Percentiles rank a stretch among this genome's conserved stretches.
phyloP scores from a whole-genome alignment of 2,329 filamentous ascomycete species.

The Talaromyces funiculosus region DNA sequence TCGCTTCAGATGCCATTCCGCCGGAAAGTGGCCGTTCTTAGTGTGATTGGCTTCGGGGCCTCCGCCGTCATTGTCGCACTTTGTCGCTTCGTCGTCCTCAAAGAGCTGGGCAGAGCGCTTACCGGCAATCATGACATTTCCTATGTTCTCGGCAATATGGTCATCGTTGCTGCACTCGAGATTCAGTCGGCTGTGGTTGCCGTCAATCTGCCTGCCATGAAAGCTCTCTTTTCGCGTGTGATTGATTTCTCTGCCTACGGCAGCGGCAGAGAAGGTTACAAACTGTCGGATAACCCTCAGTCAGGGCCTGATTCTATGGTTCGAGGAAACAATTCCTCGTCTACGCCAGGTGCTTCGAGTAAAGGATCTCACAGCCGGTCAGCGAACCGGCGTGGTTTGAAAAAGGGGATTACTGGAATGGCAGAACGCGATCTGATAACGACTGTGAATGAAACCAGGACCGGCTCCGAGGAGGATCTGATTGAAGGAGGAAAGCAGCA shows the following conservation, averaged over 20 bases:
- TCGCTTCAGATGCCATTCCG: neutral
- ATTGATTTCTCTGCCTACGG: neutral
- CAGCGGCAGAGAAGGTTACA: neutral
- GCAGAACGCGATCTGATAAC: conserved; percentile 4
- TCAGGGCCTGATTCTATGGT: neutral
- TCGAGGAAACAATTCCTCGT: neutral
- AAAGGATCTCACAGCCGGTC: neutral
- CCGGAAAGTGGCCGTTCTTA: neutral
- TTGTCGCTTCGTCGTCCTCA: conserved; percentile 2
- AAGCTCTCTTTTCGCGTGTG: neutral
- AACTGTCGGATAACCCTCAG: neutral
- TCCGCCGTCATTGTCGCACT: neutral
- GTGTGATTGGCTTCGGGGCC: neutral
- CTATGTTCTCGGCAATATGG: conserved; percentile 1
- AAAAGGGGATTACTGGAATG: neutral
- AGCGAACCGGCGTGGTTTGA: neutral
- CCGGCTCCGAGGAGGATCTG: neutral
- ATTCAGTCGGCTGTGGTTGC: conserved; percentile 4
- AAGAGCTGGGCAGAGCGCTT: neutral
- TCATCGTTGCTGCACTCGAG: neutral
- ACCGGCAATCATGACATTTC: neutral
- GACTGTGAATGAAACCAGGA: neutral
- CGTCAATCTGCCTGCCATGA: conserved; percentile 1
- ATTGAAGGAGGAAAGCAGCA: neutral
- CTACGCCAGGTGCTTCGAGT: neutral